These are phyloP conservation scores for Fistulinella prunicolor DNA, from an alignment of 768 basidiomycete species.

Conservation along the genomic window DNA sequence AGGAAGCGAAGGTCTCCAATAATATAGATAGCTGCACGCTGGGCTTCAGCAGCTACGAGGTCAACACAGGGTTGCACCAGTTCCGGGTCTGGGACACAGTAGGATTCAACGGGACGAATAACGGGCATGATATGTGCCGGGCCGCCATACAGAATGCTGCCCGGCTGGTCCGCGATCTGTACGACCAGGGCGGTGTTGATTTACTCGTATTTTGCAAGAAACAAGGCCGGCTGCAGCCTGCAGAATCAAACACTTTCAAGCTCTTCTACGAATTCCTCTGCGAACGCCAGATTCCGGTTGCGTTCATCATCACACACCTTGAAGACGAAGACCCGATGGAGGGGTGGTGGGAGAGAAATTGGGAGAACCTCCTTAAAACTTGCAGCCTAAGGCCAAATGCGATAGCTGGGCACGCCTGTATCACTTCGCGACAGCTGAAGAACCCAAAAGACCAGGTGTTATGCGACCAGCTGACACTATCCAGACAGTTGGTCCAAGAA, in stretches of 20 bases:
- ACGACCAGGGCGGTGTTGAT: conserved; percentile 12
- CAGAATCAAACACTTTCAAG: conserved; percentile 27
- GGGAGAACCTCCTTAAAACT: conserved; percentile 9
- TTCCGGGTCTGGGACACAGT: no score
- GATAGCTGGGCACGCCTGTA: conserved; percentile 28
- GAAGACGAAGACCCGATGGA: conserved; percentile 15
- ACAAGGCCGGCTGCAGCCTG: conserved; percentile 34
- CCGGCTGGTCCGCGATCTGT: conserved; percentile 15
- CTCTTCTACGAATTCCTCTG: conserved; percentile 16
- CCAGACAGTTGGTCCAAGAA: conserved; percentile 14
- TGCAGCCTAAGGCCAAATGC: conserved; percentile 7
- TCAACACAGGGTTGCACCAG: background rate
- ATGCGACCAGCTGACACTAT: conserved; percentile 10
- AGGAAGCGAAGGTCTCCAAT: conserved; percentile 20
- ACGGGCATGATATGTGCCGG: no score
- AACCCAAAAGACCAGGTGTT: background rate
- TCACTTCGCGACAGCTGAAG: conserved; percentile 19
- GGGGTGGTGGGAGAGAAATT: conserved; percentile 21
- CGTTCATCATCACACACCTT: no score
- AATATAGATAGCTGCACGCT: no score
- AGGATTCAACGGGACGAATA: no score
- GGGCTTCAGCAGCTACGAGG: no score
- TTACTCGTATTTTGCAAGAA: conserved; percentile 37
- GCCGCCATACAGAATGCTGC: conserved; percentile 14
- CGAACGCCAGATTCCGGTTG: conserved; percentile 13